These are phyloP conservation scores for Fusarium albidum DNA, from an alignment of 2,329 filamentous ascomycete genomes.

Conservation along the genomic window DNA sequence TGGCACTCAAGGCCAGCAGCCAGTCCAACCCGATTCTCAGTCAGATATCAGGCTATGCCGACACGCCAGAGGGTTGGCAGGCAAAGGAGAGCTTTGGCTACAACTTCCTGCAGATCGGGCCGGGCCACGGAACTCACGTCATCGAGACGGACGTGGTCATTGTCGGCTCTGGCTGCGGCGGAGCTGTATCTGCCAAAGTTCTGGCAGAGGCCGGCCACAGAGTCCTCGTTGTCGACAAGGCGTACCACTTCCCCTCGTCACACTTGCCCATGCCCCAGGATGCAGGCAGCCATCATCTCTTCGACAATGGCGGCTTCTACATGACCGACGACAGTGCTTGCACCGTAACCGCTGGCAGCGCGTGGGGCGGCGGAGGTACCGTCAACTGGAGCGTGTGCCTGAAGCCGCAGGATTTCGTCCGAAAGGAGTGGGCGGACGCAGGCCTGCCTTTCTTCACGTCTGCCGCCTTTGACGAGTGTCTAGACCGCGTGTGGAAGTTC, in stretches of 20 bases:
- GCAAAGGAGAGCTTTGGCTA: slow-evolving; percentile 63
- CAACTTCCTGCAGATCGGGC: slow-evolving; percentile 66
- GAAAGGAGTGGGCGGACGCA: slow-evolving; percentile 79
- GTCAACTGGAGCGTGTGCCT: slow-evolving; percentile 81
- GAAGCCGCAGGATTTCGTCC: slow-evolving; percentile 76
- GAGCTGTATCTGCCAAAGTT: slow-evolving; percentile 81
- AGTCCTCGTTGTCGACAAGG: slow-evolving; percentile 85
- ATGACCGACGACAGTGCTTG: slow-evolving; percentile 65
- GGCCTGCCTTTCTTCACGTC: slow-evolving; percentile 79
- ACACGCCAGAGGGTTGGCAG: slow-evolving; percentile 60
- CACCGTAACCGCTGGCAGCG: slow-evolving; percentile 71
- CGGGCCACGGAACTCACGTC: slow-evolving; percentile 56
- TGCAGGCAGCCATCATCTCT: slow-evolving; percentile 69
- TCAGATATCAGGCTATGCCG: slow-evolving; percentile 64
- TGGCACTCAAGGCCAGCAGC: slow-evolving; percentile 64
- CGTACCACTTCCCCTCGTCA: slow-evolving; percentile 76
- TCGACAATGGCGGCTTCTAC: slow-evolving; percentile 70
- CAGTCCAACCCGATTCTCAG: slow-evolving; percentile 64
- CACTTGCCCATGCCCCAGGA: slow-evolving; percentile 78
- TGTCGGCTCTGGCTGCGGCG: slow-evolving; percentile 87
- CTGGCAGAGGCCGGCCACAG: slow-evolving; percentile 77
- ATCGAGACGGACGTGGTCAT: slow-evolving; percentile 85
- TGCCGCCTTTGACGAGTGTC: slow-evolving; percentile 75
- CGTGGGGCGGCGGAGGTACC: slow-evolving; percentile 87
- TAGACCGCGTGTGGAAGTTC: slow-evolving; percentile 79